phyloP scores from a whole-genome alignment of 1,139 yeast genomes.

The Diutina catenulata region DNA sequence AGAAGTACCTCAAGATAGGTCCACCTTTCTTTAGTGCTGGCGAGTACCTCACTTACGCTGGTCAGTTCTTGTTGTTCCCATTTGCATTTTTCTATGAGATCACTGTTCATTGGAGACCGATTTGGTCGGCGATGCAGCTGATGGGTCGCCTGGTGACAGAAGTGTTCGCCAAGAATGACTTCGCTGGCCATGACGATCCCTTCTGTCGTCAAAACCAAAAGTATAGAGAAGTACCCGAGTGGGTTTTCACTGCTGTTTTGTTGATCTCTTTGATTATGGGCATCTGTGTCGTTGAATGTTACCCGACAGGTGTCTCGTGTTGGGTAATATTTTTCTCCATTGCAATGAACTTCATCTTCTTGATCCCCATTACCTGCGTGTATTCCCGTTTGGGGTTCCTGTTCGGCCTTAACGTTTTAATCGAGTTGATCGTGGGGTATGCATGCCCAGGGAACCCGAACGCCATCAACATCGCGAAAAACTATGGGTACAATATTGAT shows the following conservation, averaged over 20 bases:
- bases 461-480: slow-evolving; percentile 48
- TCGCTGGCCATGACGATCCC: slow-evolving; percentile 19
- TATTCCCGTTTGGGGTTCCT: slow-evolving; percentile 42
- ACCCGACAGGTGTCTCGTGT: slow-evolving; percentile 39
- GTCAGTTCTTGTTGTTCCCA: slow-evolving; percentile 48
- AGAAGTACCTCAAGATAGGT: slow-evolving; percentile 12
- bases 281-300: slow-evolving; percentile 32
- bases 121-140: slow-evolving; percentile 8
- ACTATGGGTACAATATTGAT: slow-evolving; percentile 46
- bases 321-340: slow-evolving; percentile 50
- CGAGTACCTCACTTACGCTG: slow-evolving; percentile 38
- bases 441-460: slow-evolving; percentile 53
- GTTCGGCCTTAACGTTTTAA: slow-evolving; percentile 45
- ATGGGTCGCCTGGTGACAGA: slow-evolving; percentile 9
- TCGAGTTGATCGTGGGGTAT: slow-evolving; percentile 50
- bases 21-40: slow-evolving; percentile 34
- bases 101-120: slow-evolving; percentile 7
- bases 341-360: slow-evolving; percentile 40
- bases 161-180: slow-evolving; percentile 8
- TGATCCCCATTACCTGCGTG: slow-evolving; percentile 38
- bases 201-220: slow-evolving; percentile 13
- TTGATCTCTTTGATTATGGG: slow-evolving; percentile 15
- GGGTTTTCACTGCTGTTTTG: slow-evolving; percentile 13
- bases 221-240: slow-evolving; percentile 16
- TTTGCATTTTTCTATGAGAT: slow-evolving; percentile 24